Percentiles rank a stretch among this genome's conserved stretches.
These are phyloP conservation scores for Drosera spatulata DNA, from an alignment of 179 eudicot genomes.

Conservation along the genomic window DNA sequence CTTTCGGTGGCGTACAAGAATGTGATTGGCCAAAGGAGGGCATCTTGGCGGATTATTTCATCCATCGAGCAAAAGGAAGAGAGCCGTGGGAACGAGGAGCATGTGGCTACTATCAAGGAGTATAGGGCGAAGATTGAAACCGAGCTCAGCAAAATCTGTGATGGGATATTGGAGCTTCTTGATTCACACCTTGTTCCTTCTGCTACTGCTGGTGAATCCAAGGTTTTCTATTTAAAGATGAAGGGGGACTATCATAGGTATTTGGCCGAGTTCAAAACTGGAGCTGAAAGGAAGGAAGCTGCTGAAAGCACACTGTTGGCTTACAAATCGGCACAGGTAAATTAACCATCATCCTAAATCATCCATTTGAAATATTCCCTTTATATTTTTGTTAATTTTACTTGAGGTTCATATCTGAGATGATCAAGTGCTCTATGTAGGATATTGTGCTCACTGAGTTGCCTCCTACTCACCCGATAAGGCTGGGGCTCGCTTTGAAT, in stretches of 20 bases:
- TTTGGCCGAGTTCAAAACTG: slow-evolving; percentile 12
- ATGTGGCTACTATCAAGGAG: slow-evolving; percentile 8
- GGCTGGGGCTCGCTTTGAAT: slow-evolving; percentile 15
- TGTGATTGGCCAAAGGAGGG: slow-evolving; percentile 14
- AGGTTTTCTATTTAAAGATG: slow-evolving; percentile 10
- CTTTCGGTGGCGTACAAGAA: slow-evolving; percentile 15
- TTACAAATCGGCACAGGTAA: slow-evolving; percentile 13
- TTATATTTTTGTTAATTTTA: neutral
- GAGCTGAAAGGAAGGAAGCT: slow-evolving; percentile 14
- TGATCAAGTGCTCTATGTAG: neutral
- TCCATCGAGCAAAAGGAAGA: slow-evolving; percentile 15
- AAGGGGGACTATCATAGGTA: slow-evolving; percentile 12
- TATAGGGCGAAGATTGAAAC: slow-evolving; percentile 10
- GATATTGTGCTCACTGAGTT: slow-evolving; percentile 10
- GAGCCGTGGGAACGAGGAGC: slow-evolving; percentile 13
- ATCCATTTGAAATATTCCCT: neutral
- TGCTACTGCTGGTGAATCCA: slow-evolving; percentile 6
- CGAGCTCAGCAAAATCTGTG: slow-evolving; percentile 11
- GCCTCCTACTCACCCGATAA: slow-evolving; percentile 14
- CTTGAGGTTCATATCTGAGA: neutral
- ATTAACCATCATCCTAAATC: neutral
- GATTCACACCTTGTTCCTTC: slow-evolving; percentile 8
- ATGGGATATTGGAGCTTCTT: slow-evolving; percentile 10
- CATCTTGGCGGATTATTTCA: slow-evolving; percentile 12
- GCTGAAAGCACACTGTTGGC: slow-evolving; percentile 11